Base-by-base conservation (phyloP, 352 stramenopile species). In the Phytophthora sojae region DNA sequence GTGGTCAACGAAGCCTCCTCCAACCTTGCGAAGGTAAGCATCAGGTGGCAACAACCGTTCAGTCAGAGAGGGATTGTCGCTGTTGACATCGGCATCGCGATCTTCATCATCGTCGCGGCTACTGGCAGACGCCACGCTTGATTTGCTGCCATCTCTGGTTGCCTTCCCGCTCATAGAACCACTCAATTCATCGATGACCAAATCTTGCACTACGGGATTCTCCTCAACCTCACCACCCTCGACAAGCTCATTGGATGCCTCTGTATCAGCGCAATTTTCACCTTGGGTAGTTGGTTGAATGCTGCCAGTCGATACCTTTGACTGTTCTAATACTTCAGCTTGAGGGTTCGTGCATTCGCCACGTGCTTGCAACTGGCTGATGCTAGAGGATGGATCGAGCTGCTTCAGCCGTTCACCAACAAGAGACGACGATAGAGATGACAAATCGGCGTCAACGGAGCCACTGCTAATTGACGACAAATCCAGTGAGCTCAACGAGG, bases 351-450 rank as follows among this genome's bases (percentile, higher is more conserved):
- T 14, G 29, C 50, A 26, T 35, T 66, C 47, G 9, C n/a, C 58
- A 55, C 52, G 30, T 6, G 11, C 17, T 5, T 21, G 11, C 9
- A 25, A 37, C 44, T 61, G 49, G 12, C 25, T 61, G 37, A 32
- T 12, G 19, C 21, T 49, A 49, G 12, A 55, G 29, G 42, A 68
- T 51, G 51, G 44, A 29, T 14, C 19, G 23, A 54, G 23, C 45
- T 71, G 52, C 29, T 68, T 73, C 3, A 62, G 14, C 26, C 52
- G 56, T 64, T 70, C 74, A 17, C 76, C 59, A 12, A 83, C 47
- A 49, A 91, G 14, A 11, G 87, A 93, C 7, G 76, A 90, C 9
- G 87, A 92, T 23, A 90, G 44, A 6, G 87, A 94, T 15, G 85
- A 94, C 14, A 91, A 61, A 15, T 90, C 76, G 2, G 81, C 91